Conservation (phyloP, 768 basidiomycete species). For the Hysterangium stoloniferum region DNA sequence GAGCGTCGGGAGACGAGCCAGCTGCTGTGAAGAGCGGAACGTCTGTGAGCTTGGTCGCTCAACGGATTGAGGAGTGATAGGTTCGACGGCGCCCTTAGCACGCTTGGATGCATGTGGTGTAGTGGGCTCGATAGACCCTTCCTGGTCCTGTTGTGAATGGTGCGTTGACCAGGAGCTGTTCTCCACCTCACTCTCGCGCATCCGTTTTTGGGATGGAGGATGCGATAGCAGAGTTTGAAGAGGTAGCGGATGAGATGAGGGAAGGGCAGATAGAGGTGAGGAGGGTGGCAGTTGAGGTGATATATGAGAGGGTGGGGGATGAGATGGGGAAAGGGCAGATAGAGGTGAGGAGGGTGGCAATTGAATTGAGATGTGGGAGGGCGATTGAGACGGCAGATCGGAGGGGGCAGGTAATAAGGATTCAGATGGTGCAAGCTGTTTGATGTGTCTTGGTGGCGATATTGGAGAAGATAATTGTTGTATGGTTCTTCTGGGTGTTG, state of each 20-base stretch:
- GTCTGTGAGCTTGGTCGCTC: slow-evolving; percentile 1
- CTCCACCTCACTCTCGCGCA: neutral
- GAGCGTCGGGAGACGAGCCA: slow-evolving; percentile 3
- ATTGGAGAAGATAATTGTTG: slow-evolving; percentile 9
- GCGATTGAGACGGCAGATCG: too few relatives aligned
- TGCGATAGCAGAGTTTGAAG: neutral
- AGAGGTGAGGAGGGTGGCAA: too few relatives aligned
- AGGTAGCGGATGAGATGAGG: too few relatives aligned
- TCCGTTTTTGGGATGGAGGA: slow-evolving; percentile 1
- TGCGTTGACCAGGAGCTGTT: too few relatives aligned
- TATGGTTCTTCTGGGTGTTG: neutral
- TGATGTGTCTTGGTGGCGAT: slow-evolving; percentile 1
- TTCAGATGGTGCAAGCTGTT: neutral
- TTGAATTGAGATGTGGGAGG: too few relatives aligned
- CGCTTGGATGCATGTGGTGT: neutral
- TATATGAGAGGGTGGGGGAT: too few relatives aligned
- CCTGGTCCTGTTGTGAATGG: neutral
- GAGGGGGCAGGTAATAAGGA: too few relatives aligned
- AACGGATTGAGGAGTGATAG: slow-evolving; percentile 10
- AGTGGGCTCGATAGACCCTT: too few relatives aligned
- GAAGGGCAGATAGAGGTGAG: too few relatives aligned
- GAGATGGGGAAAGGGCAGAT: too few relatives aligned
- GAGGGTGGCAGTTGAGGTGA: too few relatives aligned
- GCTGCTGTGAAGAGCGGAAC: neutral
- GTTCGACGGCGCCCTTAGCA: neutral